Conservation (phyloP, 805 yeast genomes). For the Ogataea neopini region DNA sequence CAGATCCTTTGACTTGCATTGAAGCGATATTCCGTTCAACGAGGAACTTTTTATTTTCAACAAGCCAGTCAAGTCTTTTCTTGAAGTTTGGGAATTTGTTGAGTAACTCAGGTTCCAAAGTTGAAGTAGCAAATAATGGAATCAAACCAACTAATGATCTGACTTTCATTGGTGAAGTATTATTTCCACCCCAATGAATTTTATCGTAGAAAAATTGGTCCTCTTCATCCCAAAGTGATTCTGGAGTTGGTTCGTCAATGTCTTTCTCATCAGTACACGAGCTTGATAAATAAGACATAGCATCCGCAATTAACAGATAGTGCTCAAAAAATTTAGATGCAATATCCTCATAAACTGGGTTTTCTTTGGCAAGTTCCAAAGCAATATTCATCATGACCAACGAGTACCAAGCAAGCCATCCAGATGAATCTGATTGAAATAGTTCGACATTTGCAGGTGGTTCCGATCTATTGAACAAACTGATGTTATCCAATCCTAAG, state of each 20-base stretch:
- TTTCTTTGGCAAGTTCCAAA: conserved; percentile 80
- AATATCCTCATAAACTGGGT: conserved; percentile 87
- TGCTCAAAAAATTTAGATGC: conserved; percentile 95
- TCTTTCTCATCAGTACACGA: conserved; percentile 37
- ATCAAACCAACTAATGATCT: conserved; percentile 89
- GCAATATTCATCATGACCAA: conserved; percentile 92
- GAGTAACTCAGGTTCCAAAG: conserved; percentile 81
- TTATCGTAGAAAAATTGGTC: conserved; percentile 91
- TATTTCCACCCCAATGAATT: conserved; percentile 73
- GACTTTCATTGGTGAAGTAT: conserved; percentile 72
- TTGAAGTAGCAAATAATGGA: conserved; percentile 85
- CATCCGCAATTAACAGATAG: conserved; percentile 87
- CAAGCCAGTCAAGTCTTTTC: conserved; percentile 81
- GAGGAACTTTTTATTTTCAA: conserved; percentile 64
- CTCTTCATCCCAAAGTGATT: conserved; percentile 84
- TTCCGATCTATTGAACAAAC: conserved; percentile 89
- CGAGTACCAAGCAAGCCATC: conserved; percentile 95
- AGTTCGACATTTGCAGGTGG: conserved; percentile 91
- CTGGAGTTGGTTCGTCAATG: conserved; percentile 41
- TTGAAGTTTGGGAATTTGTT: conserved; percentile 79
- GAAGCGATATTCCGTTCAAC: conserved; percentile 85
- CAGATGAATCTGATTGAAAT: conserved; percentile 94
- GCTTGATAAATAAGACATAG: conserved; percentile 66
- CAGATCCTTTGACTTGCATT: conserved; percentile 74
- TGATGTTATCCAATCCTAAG: conserved; percentile 89